Conservation (phyloP, 169 alveolate species). For the Cryptosporidium viatorum region DNA sequence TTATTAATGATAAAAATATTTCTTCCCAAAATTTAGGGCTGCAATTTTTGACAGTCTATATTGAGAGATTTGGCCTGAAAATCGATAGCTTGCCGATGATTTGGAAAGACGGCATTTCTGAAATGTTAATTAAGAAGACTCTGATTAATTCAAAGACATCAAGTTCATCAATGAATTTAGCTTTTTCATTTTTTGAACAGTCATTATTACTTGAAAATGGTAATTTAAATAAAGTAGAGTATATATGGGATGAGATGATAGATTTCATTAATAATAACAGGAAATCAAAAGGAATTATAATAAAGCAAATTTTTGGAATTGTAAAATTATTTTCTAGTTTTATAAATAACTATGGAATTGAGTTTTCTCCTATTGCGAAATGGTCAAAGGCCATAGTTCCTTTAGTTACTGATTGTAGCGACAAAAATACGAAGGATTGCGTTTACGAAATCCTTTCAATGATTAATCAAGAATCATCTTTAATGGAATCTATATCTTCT, state of each 20-base stretch:
- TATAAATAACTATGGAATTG: conserved; percentile 58
- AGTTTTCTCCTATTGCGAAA: conserved; percentile 25
- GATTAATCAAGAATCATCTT: neutral
- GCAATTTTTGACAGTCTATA: conserved; percentile 4
- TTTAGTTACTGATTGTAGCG: conserved; percentile 36
- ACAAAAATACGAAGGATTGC: conserved; percentile 19
- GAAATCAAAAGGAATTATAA: conserved; percentile 46
- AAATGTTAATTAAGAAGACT: conserved; percentile 47
- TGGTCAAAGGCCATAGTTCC: conserved; percentile 17
- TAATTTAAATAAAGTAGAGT: conserved; percentile 12
- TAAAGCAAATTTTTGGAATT: conserved; percentile 45
- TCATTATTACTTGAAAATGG: conserved; percentile 35
- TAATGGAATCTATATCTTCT: conserved; percentile 4
- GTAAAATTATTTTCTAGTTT: conserved; percentile 27
- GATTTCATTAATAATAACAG: conserved; percentile 26
- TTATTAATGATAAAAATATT: conserved; percentile 53
- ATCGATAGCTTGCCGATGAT: conserved; percentile 10
- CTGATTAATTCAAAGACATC: conserved; percentile 37
- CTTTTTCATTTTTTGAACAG: conserved; percentile 50
- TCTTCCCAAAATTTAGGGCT: conserved; percentile 41
- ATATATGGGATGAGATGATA: conserved; percentile 50
- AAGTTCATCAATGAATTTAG: conserved; percentile 27
- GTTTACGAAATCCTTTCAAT: conserved; percentile 29
- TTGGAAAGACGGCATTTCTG: conserved; percentile 27
- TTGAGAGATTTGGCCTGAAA: conserved; percentile 1